Base-by-base conservation (phyloP, 495 filamentous ascomycete genomes). In the Chaetomidium leptoderma region DNA sequence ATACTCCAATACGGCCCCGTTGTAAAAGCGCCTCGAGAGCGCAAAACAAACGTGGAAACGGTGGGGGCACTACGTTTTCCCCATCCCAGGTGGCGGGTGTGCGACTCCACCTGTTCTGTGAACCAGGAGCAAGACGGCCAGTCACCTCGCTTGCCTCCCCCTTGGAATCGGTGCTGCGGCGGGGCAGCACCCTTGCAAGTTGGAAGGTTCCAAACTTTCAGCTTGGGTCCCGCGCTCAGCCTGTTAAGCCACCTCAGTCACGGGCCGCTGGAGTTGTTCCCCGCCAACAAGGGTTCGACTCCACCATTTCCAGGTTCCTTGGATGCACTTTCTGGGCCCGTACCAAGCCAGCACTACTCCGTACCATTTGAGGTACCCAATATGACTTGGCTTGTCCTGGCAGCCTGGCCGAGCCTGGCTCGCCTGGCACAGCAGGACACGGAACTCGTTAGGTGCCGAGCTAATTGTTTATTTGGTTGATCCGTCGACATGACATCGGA, bases 161-260 rank as follows among this genome's bases (percentile, higher is more conserved):
- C 52, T 53, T 62, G 62, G 64, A 61, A 65, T 17, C 26, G 47
- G 43, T 53, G 17, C 33, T 52, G 27, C 42, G 66, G 66, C 65
- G 65, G 67, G 67, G 65, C 62, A 46, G 26, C 9, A 26, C 51
- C 60, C 51, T 16, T 19, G 39, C 43, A 32, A 43, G 50, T 23
- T n/a, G 39, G 21, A 48, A 55, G 48, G 44, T 53, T 59, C 13
- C 60, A 71, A 58, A 37, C 54, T 65, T 65, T 61, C 46, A 39
- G 44, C 42, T 16, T 43, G 45, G 26, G 37, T 40, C 9, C 19
- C 9, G 17, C 5, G 10, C 32, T n/a, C 35, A 37, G 35, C 55
- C n/a, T n/a, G n/a, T n/a, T n/a, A n/a, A n/a, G n/a, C 26, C 21
- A 42, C 62, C n/a, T n/a, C 55, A 56, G 13, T 58, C 62, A 54